Conservation (phyloP, 805 yeast genomes). For the Spathaspora arborariae region DNA sequence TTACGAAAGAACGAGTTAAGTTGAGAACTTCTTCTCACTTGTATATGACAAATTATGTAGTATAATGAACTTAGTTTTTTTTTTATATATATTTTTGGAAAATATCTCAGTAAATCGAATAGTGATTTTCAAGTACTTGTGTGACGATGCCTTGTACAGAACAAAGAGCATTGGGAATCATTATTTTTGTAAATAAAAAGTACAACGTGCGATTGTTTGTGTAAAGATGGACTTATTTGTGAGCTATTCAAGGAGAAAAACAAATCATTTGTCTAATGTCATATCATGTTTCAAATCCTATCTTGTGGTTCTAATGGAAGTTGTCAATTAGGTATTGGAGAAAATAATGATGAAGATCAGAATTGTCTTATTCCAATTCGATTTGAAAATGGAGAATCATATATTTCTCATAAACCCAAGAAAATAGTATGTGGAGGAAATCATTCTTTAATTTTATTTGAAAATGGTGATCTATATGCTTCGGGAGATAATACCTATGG, state of each 20-base stretch:
- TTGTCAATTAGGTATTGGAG: slow-evolving; percentile 60
- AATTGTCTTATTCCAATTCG: not conserved
- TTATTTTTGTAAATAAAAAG: too few species aligned
- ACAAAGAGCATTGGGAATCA: too few species aligned
- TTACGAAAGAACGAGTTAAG: too few species aligned
- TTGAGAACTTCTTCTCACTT: too few species aligned
- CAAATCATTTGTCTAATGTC: not conserved
- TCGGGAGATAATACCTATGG: slow-evolving; percentile 58
- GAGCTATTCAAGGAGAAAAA: not conserved
- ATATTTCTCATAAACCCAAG: slow-evolving; percentile 20
- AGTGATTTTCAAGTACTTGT: too few species aligned
- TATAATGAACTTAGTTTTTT: too few species aligned
- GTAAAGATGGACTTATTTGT: too few species aligned
- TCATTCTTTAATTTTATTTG: slow-evolving; percentile 63
- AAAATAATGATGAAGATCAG: slow-evolving; percentile 45
- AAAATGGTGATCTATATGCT: slow-evolving; percentile 50
- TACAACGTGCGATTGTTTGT: not conserved
- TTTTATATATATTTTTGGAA: too few species aligned
- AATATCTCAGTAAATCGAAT: too few species aligned
- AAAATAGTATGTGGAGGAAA: slow-evolving; percentile 79
- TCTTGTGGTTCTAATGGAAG: slow-evolving; percentile 85
- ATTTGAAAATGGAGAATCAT: slow-evolving; percentile 2
- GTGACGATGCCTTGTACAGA: too few species aligned
- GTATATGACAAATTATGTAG: too few species aligned
- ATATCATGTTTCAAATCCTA: slow-evolving; percentile 23